Base-by-base conservation (phyloP, 202 grass and related monocot genomes). In the Zizania palustris region DNA sequence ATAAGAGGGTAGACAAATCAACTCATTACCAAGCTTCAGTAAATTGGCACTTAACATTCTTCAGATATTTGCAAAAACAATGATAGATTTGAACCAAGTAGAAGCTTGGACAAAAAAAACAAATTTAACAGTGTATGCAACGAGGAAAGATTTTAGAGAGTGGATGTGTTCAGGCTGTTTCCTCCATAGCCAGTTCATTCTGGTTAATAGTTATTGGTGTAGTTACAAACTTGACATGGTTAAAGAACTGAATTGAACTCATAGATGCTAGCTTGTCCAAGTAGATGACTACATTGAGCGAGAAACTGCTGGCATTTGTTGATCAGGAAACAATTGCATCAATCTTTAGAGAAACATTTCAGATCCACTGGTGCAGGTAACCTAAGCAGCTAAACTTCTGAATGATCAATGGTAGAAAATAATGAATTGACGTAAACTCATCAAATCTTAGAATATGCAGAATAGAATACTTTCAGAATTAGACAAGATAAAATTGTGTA, bases 401-500 rank as follows among this genome's bases (percentile, higher is more conserved):
- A 63, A 56, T 42, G 40, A 2, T 18, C 10, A 35, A 40, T 43
- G 21, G 48, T 7, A 80, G 40, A 45, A 71, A 80, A 75, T 15
- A 37, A 11, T 35, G 36, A 43, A 18, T 4, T 59, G 6, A 3
- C 22, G 45, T 38, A 42, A 72, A 55, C n/a, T 20, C 51, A 53
- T 53, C n/a, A 51, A 65, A 37, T 15, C 48, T 74, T 55, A n/a
- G 22, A 74, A 43, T 13, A 40, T 10, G 39, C 6, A 56, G 13
- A 59, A 53, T 16, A 4, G 36, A n/a, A 72, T 19, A 41, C 22
- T 6, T 81, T 63, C 56, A 16, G 43, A 14, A 60, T 75, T 55
- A 77, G 4, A 57, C 45, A 69, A 80, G 39, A 16, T 42, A 14
- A 66, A 83, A 35, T 42, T 64, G 53, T 65, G 20, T 81, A 97